phyloP scores from a whole-genome alignment of 2,329 filamentous ascomycete genomes.

The Fusarium nurragi region DNA sequence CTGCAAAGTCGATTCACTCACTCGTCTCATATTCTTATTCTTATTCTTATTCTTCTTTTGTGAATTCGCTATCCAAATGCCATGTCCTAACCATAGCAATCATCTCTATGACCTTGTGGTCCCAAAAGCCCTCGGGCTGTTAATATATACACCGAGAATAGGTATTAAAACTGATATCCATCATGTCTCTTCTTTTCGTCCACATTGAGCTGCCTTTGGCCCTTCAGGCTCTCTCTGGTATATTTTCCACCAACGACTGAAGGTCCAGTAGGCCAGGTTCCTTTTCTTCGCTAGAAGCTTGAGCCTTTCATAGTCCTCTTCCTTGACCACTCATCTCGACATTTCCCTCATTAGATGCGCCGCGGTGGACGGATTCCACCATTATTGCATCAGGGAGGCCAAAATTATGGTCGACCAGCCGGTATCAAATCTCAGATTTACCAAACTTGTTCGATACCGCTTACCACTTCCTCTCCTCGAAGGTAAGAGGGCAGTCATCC shows the following conservation, averaged over 20 bases:
- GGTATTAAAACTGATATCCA: constrained; percentile 45
- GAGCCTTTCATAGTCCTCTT: constrained; percentile 4
- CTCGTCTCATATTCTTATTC: background rate
- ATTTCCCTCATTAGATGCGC: constrained; percentile 19
- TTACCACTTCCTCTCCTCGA: constrained; percentile 65
- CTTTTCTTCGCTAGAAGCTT: background rate
- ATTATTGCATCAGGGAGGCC: constrained; percentile 2
- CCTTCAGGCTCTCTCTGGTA: constrained; percentile 2
- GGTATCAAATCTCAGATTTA: constrained; percentile 15
- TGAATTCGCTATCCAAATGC: constrained; percentile 37
- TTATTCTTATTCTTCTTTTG: constrained; percentile 14
- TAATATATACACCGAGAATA: constrained; percentile 45
- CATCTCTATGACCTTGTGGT: constrained; percentile 33
- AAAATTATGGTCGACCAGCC: background rate
- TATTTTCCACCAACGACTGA: background rate
- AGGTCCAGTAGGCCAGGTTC: background rate
- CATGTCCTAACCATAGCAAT: constrained; percentile 32
- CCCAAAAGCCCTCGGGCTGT: constrained; percentile 32
- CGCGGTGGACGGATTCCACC: background rate
- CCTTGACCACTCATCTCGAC: constrained; percentile 1
- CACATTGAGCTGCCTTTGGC: background rate
- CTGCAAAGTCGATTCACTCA: background rate
- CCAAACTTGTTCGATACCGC: constrained; percentile 5
- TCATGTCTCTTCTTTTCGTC: constrained; percentile 32
- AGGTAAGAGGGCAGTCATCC: constrained; percentile 86